Evolutionary conservation across 768 basidiomycete species (phyloP).

Genomic region (Ramaria sp.): DNA sequence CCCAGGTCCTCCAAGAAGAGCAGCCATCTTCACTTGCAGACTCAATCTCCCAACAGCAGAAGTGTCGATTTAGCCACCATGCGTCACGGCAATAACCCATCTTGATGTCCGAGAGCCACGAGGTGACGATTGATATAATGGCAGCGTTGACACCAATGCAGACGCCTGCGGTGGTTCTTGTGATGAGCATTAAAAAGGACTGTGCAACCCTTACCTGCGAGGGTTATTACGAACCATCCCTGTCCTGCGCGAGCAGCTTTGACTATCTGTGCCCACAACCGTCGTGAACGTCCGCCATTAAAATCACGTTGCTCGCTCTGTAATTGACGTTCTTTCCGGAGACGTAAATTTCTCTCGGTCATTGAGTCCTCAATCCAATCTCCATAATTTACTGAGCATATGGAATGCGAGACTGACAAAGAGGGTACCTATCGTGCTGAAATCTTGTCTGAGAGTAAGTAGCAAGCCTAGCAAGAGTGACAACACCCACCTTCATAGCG

Average conservation of each 20-base stretch:
- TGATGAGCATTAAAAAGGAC: conserved; percentile 3
- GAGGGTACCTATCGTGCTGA: not conserved
- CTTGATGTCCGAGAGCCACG: conserved; percentile 97
- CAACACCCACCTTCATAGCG: not conserved
- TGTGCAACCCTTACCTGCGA: conserved; percentile 60
- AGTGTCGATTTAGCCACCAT: conserved; percentile 98
- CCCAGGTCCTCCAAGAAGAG: conserved; percentile 90
- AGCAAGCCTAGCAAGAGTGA: not conserved
- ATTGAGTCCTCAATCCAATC: conserved; percentile 98
- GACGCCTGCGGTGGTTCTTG: conserved; percentile 43
- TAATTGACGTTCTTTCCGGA: conserved; percentile 44
- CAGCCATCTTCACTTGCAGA: conserved; percentile 70
- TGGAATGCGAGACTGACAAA: conserved; percentile 5
- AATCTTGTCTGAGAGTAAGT: not conserved
- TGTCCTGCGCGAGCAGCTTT: conserved; percentile 61
- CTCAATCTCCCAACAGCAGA: conserved; percentile 97
- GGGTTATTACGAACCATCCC: conserved; percentile 84
- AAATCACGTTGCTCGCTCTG: conserved; percentile 35
- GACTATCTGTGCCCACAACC: conserved; percentile 53
- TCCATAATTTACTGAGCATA: conserved; percentile 22
- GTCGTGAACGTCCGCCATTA: conserved; percentile 37
- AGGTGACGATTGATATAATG: conserved; percentile 87
- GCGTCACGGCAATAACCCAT: conserved; percentile 94
- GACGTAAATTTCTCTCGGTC: conserved; percentile 72
- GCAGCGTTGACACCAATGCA: conserved; percentile 93